Evolutionary conservation across 495 filamentous ascomycete genomes (phyloP).

Genomic region (Hypoxylon subgilvum): DNA sequence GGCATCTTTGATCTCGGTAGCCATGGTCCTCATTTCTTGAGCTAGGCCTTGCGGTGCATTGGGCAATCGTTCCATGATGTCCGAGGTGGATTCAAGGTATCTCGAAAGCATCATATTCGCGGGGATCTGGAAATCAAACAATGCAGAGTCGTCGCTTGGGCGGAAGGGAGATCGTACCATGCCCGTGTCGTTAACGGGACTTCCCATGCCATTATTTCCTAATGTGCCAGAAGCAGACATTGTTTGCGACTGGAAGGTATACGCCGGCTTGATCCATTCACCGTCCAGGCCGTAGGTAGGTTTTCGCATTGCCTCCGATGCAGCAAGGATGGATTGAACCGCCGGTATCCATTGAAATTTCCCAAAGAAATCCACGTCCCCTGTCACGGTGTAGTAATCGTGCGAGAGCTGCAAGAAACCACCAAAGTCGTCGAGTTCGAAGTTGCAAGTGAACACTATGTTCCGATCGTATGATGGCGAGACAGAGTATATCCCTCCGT

Average conservation of each 20-base stretch:
- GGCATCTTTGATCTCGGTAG: slow-evolving; percentile 56
- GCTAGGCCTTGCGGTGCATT: slow-evolving; percentile 55
- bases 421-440: slow-evolving; percentile 67
- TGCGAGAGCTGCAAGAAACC: slow-evolving; percentile 66
- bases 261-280: slow-evolving; percentile 57
- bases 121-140: slow-evolving; percentile 65
- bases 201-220: slow-evolving; percentile 65
- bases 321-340: slow-evolving; percentile 59
- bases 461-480: slow-evolving; percentile 60
- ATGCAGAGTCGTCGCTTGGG: slow-evolving; percentile 66
- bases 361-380: slow-evolving; percentile 63
- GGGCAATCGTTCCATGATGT: slow-evolving; percentile 60
- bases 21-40: slow-evolving; percentile 57
- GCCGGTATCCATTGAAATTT: slow-evolving; percentile 66
- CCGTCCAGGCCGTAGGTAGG: slow-evolving; percentile 65
- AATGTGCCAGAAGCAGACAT: slow-evolving; percentile 64
- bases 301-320: slow-evolving; percentile 63
- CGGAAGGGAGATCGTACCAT: slow-evolving; percentile 68
- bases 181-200: slow-evolving; percentile 64
- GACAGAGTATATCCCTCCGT: slow-evolving; percentile 52
- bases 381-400: slow-evolving; percentile 62
- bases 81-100: slow-evolving; percentile 59
- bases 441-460: slow-evolving; percentile 68
- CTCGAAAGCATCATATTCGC: slow-evolving; percentile 70
- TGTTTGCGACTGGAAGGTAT: slow-evolving; percentile 64